These are phyloP conservation scores for Alnus glutinosa DNA, from an alignment of 306 rosid species.

Conservation along the genomic window DNA sequence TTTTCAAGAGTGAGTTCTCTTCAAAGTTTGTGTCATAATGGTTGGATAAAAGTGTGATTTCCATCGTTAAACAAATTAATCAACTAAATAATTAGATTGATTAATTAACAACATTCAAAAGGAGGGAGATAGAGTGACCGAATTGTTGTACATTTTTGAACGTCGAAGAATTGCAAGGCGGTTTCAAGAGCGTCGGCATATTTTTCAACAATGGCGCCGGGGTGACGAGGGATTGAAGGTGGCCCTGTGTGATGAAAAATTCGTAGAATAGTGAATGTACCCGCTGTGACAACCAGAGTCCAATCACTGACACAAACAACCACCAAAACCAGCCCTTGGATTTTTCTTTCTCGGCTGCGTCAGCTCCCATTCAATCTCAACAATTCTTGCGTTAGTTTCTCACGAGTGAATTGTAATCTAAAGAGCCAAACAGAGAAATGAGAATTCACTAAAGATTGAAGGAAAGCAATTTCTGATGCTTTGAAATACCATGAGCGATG, in stretches of 20 bases:
- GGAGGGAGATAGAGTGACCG: background rate
- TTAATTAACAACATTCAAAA: background rate
- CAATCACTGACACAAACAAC: slow-evolving; percentile 34
- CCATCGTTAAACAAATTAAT: too few relatives aligned
- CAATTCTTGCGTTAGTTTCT: background rate
- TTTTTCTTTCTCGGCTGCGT: slow-evolving; percentile 16
- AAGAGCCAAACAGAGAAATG: background rate
- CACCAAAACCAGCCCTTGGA: slow-evolving; percentile 38
- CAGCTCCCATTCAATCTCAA: slow-evolving; percentile 27
- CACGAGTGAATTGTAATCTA: background rate
- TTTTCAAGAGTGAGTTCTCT: too few relatives aligned
- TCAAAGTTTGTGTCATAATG: too few relatives aligned
- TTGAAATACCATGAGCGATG: background rate
- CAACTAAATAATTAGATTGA: too few relatives aligned
- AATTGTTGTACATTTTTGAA: slow-evolving; percentile 52
- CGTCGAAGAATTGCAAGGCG: slow-evolving; percentile 58
- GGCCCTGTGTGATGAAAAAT: slow-evolving; percentile 26
- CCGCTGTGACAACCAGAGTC: slow-evolving; percentile 37
- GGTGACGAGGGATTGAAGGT: background rate
- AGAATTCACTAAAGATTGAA: background rate
- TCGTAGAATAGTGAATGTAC: slow-evolving; percentile 26
- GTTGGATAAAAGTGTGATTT: too few relatives aligned
- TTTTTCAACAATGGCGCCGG: slow-evolving; percentile 35
- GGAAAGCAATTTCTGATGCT: background rate
- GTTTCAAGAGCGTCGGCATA: slow-evolving; percentile 47